These are phyloP conservation scores for Fusarium armeniacum DNA, from an alignment of 2,329 filamentous ascomycete genomes.

Conservation along the genomic window DNA sequence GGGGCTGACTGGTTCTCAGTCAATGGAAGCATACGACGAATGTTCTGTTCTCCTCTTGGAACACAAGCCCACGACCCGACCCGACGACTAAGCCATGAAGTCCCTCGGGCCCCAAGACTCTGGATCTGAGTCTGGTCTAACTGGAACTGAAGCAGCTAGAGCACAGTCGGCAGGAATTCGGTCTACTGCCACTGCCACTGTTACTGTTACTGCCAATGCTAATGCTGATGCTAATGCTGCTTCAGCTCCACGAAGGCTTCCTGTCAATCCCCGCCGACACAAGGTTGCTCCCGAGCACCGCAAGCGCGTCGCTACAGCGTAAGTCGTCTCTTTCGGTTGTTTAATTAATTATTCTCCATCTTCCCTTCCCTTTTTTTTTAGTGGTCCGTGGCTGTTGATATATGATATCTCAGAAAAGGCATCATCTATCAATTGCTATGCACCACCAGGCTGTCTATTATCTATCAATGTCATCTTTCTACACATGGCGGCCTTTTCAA, in stretches of 20 bases:
- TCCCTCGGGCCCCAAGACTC: conserved; percentile 27
- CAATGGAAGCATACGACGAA: conserved; percentile 29
- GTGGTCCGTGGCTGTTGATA: not conserved
- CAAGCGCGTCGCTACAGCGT: conserved; percentile 66
- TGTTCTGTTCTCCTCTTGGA: conserved; percentile 37
- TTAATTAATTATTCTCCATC: not conserved
- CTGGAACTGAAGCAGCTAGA: conserved; percentile 7
- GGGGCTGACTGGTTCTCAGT: conserved; percentile 36
- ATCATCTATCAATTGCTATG: conserved; percentile 11
- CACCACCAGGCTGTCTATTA: conserved; percentile 1
- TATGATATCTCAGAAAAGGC: not conserved
- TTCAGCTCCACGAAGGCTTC: conserved; percentile 56
- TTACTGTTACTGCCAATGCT: not conserved
- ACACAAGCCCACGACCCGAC: conserved; percentile 16
- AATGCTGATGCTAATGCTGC: not conserved
- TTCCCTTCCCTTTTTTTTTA: not conserved
- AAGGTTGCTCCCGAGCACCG: conserved; percentile 63
- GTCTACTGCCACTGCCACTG: conserved; percentile 31
- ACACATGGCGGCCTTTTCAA: not conserved
- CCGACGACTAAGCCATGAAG: conserved; percentile 38
- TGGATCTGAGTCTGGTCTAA: conserved; percentile 6
- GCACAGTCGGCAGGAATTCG: conserved; percentile 29
- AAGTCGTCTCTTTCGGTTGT: conserved; percentile 49
- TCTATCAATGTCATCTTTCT: conserved; percentile 4
- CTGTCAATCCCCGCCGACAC: conserved; percentile 65